Base-by-base conservation (phyloP, 2,329 filamentous ascomycete species). In the Cordyceps cateniannulata region DNA sequence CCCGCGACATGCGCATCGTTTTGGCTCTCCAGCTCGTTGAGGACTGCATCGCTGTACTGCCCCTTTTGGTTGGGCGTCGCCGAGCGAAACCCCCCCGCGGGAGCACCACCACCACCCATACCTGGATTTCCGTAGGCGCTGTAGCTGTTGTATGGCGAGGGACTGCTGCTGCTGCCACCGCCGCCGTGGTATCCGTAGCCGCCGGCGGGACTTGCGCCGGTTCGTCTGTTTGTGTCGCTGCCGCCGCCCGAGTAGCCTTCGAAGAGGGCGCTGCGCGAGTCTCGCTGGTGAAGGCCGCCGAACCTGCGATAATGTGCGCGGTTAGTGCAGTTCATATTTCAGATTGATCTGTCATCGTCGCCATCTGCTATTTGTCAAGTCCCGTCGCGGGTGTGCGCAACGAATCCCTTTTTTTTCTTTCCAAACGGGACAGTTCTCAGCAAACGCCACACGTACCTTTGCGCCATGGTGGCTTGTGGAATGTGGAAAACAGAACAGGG, bases 1-100 rank as follows among this genome's bases (percentile, higher is more conserved):
- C 92, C 91, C 63, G 91, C 89, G 12, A 97, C 87, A 69, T 97
- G 88, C 62, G 85, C 81, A 67, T 97, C 93, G 71, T 98, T 98
- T 77, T 99, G 95, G 70, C 90, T 93, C 79, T 99, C 95, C 63
- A 99, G 82, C 76, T 96, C 92, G 72, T 91, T 91, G 58, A 99
- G 82, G 52, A 96, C 91, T 22, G 93, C 90, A 69, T 96, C 89
- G 71, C 89, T 93, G 74, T 98, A 98, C 73, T 97, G 93, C 16
- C 93, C 93, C 71, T 88, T 91, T 66, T 65, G 80, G 72, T 92
- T 91, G 63, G 89, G 89, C 62, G 89, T 91, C 66, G 88, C 89
- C 35, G 84, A 75, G 57, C 88, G 79, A 72, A 79, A 90, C 8
- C 8, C 38, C 4, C 32, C 24, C 65, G 65, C 64, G 64, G 51